A percentile compares a stretch with the other conserved stretches of the same genome.
Evolutionary conservation across 2,329 filamentous ascomycete genomes (phyloP).

Genomic region (Calonectria montana): DNA sequence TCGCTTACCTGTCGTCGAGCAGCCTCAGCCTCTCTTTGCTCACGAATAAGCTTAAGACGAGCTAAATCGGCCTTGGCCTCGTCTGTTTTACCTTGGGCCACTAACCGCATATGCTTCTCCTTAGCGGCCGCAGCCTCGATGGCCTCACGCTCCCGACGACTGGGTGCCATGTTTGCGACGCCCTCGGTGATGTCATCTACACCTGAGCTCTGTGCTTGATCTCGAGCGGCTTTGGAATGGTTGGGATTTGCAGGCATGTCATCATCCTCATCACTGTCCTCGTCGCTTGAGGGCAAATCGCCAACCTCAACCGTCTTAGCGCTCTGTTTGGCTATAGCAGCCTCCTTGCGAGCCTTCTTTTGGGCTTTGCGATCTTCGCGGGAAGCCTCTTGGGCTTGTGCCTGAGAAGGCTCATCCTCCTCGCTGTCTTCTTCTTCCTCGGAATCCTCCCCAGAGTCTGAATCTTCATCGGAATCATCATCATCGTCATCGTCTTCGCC

Average conservation of each 20-base stretch:
- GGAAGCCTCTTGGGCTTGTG: constrained; percentile 63
- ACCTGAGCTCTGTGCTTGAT: constrained; percentile 57
- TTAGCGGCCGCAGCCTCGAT: constrained; percentile 88
- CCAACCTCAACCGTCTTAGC: constrained; percentile 80
- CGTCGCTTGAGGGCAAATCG: constrained; percentile 83
- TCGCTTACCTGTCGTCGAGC: constrained; percentile 78
- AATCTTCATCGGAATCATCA: constrained; percentile 56
- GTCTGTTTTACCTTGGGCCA: constrained; percentile 96
- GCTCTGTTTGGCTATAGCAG: constrained; percentile 82
- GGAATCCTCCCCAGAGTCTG: constrained; percentile 62
- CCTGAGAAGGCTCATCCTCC: constrained; percentile 54
- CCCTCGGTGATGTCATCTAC: constrained; percentile 65
- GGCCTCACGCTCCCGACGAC: constrained; percentile 74
- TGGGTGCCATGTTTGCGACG: constrained; percentile 66
- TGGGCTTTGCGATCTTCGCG: constrained; percentile 90
- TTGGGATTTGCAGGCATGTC: constrained; percentile 89
- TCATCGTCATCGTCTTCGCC: constrained; percentile 64
- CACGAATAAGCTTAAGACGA: constrained; percentile 81
- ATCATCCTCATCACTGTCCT: constrained; percentile 71
- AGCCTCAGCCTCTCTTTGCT: constrained; percentile 87
- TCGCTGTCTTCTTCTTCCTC: constrained; percentile 64
- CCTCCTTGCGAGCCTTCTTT: constrained; percentile 91
- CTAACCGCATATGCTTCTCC: constrained; percentile 90
- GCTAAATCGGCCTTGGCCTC: constrained; percentile 92
- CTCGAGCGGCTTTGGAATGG: constrained; percentile 80